These are phyloP conservation scores for Aspergillus sp. DNA, from an alignment of 2,329 filamentous ascomycete species.

Conservation along the genomic window DNA sequence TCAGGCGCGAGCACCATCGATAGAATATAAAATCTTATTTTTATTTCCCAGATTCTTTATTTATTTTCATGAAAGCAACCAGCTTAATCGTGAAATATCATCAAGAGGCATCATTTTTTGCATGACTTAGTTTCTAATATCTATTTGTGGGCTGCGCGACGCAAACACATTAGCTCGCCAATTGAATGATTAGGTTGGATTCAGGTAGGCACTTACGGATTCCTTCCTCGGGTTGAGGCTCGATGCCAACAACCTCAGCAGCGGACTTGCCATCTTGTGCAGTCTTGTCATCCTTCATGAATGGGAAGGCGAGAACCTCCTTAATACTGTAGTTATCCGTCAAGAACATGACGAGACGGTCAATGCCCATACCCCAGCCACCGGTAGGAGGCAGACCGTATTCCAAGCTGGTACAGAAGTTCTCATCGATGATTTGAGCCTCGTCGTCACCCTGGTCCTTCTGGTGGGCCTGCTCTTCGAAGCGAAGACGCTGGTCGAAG, in stretches of 20 bases:
- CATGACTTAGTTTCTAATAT: slow-evolving; percentile 11
- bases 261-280: slow-evolving; percentile 49
- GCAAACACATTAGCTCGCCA: slow-evolving; percentile 21
- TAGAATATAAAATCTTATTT: not conserved
- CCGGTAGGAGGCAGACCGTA: slow-evolving; percentile 90
- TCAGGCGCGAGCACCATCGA: not conserved
- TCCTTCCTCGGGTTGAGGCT: slow-evolving; percentile 61
- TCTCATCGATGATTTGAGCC: slow-evolving; percentile 93
- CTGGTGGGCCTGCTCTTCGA: slow-evolving; percentile 93
- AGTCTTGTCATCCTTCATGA: slow-evolving; percentile 86
- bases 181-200: not conserved
- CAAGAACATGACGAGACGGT: slow-evolving; percentile 92
- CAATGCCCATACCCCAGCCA: slow-evolving; percentile 95
- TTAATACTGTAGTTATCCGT: slow-evolving; percentile 95
- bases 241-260: slow-evolving; percentile 62
- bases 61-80: slow-evolving; percentile 18
- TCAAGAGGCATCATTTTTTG: slow-evolving; percentile 14
- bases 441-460: slow-evolving; percentile 97
- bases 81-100: slow-evolving; percentile 21
- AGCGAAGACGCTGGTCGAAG: slow-evolving; percentile 86
- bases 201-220: slow-evolving; percentile 44
- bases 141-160: slow-evolving; percentile 35
- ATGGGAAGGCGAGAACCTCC: slow-evolving; percentile 93
- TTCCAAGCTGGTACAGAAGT: slow-evolving; percentile 86
- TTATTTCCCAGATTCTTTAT: slow-evolving; percentile 15